Base-by-base conservation (phyloP, 306 rosid genomes). In the Fragaria ananassa region DNA sequence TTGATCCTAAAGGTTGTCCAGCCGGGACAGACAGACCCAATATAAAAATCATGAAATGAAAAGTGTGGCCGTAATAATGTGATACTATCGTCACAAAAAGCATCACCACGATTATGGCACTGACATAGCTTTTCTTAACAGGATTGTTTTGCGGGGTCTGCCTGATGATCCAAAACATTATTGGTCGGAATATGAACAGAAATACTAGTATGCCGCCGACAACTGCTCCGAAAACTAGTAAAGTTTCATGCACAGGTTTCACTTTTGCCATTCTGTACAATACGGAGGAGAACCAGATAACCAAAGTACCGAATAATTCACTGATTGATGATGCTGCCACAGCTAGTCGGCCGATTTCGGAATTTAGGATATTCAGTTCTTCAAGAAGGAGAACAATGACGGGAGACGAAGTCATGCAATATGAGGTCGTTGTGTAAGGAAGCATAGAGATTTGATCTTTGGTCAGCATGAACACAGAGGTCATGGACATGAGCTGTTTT, bases 1-100 rank as follows among this genome's bases (percentile, higher is more conserved):
- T 78, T 0, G 91, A 80, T 18, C 91, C 97, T 8, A 93, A 57
- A 1, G 96, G 96, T 2, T 90, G 96, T 31, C 95, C 96, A 2
- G 75, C 93, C 0, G 96, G 98, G 18, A 86, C 72, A 7, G 94
- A 88, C 84, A 93, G 27, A 10, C 94, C 98, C 63, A 90, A 34
- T 1, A 84, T 4, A 64, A 81, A 91, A 57, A 91, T 83, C 9
- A 90, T 88, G 1, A 85, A 46, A 14, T 83, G 76, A 12, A 62
- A 51, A 18, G 17, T 27, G 13, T 80, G 83, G 31, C 83, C 84
- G 19, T 81, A 51, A 0, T 14, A 27, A 63, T 76, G 21, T 0
- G 90, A 64, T 0, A 74, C 41, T 37, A 85, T 50, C 1, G 78
- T 51, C 0, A 82, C 8, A 0, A 75, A 2, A 0, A 93, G 35